A percentile compares a stretch with the other conserved stretches of the same genome.
Conservation (phyloP, 2,329 filamentous ascomycete species). For the Thielaviopsis populi region DNA sequence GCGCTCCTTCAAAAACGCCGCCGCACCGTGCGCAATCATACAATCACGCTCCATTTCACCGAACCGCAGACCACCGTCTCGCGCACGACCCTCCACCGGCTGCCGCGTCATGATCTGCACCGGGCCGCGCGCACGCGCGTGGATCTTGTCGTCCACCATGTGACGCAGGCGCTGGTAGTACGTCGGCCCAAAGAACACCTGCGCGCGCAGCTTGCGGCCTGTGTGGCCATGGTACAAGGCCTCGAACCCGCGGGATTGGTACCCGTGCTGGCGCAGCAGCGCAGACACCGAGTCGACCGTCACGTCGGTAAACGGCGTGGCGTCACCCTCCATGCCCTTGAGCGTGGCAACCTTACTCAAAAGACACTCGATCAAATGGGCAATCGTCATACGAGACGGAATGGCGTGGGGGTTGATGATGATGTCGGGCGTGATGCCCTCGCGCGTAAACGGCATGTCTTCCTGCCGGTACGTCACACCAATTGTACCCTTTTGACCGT, state of each 20-base stretch:
- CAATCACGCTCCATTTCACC: slow-evolving; percentile 99
- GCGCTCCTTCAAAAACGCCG: slow-evolving; percentile 91
- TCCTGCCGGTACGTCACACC: slow-evolving; percentile 96
- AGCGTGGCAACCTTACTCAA: slow-evolving; percentile 90
- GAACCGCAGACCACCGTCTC: slow-evolving; percentile 96
- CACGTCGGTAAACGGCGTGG: slow-evolving; percentile 93
- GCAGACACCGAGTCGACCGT: slow-evolving; percentile 88
- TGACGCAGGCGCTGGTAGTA: slow-evolving; percentile 98
- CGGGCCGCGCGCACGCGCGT: slow-evolving; percentile 91
- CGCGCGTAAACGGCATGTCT: slow-evolving; percentile 93
- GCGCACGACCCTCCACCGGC: slow-evolving; percentile 92
- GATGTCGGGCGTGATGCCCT: slow-evolving; percentile 84
- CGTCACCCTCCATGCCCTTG: slow-evolving; percentile 89
- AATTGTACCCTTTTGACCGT: slow-evolving; percentile 98
- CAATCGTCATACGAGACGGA: slow-evolving; percentile 99
- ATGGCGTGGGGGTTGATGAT: slow-evolving; percentile 99
- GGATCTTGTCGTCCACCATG: slow-evolving; percentile 99
- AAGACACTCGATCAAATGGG: slow-evolving; percentile 97
- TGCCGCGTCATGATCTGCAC: slow-evolving; percentile 95
- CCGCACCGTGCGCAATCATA: slow-evolving; percentile 99
- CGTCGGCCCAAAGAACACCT: slow-evolving; percentile 93
- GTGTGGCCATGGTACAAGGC: slow-evolving; percentile 99
- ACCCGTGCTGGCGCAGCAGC: slow-evolving; percentile 74
- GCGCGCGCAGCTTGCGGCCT: slow-evolving; percentile 78
- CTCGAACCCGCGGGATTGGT: slow-evolving; percentile 94